Evolutionary conservation across 2,329 filamentous ascomycete species (phyloP), one percentile per base, ranked within the genome.

Genomic region (Paraphoma chrysanthemicola): DNA sequence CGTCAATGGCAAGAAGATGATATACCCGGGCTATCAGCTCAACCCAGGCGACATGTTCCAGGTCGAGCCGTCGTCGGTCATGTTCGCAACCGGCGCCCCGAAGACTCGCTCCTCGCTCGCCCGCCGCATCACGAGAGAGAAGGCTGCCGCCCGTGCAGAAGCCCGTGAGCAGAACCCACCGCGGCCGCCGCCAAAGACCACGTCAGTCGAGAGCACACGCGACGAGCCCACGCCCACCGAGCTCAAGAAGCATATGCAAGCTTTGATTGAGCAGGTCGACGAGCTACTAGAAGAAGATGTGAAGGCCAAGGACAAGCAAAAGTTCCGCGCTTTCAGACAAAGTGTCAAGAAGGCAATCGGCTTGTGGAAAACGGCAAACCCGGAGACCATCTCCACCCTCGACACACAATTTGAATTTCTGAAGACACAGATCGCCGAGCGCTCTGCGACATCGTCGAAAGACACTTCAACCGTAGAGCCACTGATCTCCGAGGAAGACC

Each of bases 11-110:
- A 93, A 96, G 80, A 93, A 93, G 94, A 97, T 98, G 91, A 84
- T 86, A 62, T 91, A 95, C 73, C 93, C 95, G 8, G 90, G 92
- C 53, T 99, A 99, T 77, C 88, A 93, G 63, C 86, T 99, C 39
- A 99, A 99, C 77, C 96, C 95, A 2, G 95, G 95, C 66, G 95
- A 99, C 76, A 92, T 99, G 88, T 99, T 99, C 83, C 92, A 96
- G 76, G 94, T 99, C 68, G 90, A 97, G 17, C 85, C 91, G 36
- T 92, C 97, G 39, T 88, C 89, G 67, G 95, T 99, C 54, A 84
- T 99, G 78, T 93, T 86, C 70, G 94, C 92, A 33, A 97, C 93
- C 1, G 95, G 95, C 56, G 84, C 85, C 28, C 85, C 86, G 47
- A 95, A 93, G 78, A 58, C 56, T 12, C 70, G 71, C 48, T 69